Evolutionary conservation across 2,329 filamentous ascomycete species (phyloP), one percentile per base, ranked within the genome.

Genomic region (Leptographium flavum): DNA sequence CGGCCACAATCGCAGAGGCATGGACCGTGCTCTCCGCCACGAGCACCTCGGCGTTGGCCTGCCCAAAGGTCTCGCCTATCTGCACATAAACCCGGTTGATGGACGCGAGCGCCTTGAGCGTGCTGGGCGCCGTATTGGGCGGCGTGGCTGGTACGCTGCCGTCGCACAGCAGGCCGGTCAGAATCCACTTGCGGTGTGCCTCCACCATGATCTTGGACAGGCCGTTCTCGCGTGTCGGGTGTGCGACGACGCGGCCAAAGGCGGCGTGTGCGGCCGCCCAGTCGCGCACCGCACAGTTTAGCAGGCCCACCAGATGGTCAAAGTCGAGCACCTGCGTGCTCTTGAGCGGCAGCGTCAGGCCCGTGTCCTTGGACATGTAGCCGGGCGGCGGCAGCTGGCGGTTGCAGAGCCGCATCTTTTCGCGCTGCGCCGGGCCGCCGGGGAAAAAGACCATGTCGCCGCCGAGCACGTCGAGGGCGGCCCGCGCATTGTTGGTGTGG

Each of bases 101-200:
- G 3, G 67, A 62, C 48, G 68, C 69, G 53, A 79, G 79, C 5
- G 65, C 58, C 55, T 75, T 80, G 49, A 73, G 65, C 1, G 76
- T 71, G 19, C 63, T 60, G 2, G 60, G 48, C 42, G 71, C 69
- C 8, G 74, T 72, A 39, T 74, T 73, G 33, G 70, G 66, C 1
- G 84, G 83, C 2, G 66, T 64, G 5, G 68, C 66, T 6, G 33
- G 35, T 3, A 46, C 32, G 54, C 69, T 74, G 52, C 87, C 88
- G 44, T 79, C 66, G 7, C 75, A 69, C 17, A 98, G 66, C 45
- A 95, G 69, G 44, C 79, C 77, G 10, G 87, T 72, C 15, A 98
- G 65, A 9, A 93, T 59, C 83, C 87, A 95, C 62, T 90, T 93
- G 64, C 90, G 93, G 68, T 94, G 90, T 6, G 86, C 85, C 52